Evolutionary conservation across 2,329 filamentous ascomycete species (phyloP), one percentile per base, ranked within the genome.

Genomic region (Alternaria triticimaculans): DNA sequence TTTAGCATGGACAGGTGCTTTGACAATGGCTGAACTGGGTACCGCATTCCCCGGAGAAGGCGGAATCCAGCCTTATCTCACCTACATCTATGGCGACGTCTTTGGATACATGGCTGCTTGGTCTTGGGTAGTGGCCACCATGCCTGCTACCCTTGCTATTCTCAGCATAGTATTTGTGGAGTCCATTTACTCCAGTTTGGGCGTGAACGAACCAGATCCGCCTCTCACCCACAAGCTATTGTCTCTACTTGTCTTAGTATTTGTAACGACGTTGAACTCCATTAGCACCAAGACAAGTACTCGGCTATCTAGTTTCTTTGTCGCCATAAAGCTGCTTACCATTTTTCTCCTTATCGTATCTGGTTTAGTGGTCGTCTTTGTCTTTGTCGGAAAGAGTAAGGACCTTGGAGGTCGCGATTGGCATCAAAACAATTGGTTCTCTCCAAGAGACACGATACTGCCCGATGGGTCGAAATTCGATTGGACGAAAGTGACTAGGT

Each of bases 81-180:
- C 84, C 63, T 85, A 88, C 76, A 87, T 89, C 33, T 90, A 85
- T 63, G 88, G 88, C 37, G 87, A 89, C 53, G 75, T 87, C 1
- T 84, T 85, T 58, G 88, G 88, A 7, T 90, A 89, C 71, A 76
- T 90, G 23, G 87, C 87, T 0, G 88, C 87, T 0, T 90, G 88
- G 88, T 88, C 86, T 0, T 90, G 88, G 88, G 84, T 90, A 25
- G 84, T 89, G 1, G 87, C 87, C 8, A 85, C 89, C 4, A 90
- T 89, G 87, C 88, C 88, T 0, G 87, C 88, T 0, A 89, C 88
- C 0, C 80, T 89, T 41, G 88, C 88, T 1, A 90, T 90, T 60
- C 80, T 90, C 18, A 85, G 85, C 70, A 89, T 90, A 66, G 87
- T 89, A 18, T 90, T 90, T 67, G 84, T 82, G 8, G 80, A 84